These are phyloP conservation scores for Acrocalymma vagum DNA, from an alignment of 2,329 filamentous ascomycete genomes.

Conservation along the genomic window DNA sequence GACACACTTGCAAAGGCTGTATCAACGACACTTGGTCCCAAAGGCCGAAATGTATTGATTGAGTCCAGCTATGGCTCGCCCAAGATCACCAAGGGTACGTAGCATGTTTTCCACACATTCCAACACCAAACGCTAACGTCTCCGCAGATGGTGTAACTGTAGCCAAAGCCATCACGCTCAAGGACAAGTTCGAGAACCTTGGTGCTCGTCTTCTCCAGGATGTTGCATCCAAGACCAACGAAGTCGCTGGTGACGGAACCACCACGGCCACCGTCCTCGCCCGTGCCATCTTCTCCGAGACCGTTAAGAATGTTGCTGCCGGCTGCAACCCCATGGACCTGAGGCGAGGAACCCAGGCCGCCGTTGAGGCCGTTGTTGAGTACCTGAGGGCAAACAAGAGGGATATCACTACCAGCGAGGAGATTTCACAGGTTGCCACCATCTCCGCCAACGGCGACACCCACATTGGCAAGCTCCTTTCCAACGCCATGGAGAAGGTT, in stretches of 20 bases:
- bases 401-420: conserved; percentile 95
- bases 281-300: conserved; percentile 98
- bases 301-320: conserved; percentile 98
- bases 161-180: conserved; percentile 82
- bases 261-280: conserved; percentile 97
- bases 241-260: conserved; percentile 97
- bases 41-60: conserved; percentile 98
- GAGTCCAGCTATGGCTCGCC: conserved; percentile 98
- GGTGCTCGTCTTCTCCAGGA: conserved; percentile 96
- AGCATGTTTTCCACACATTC: neutral
- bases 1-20: conserved; percentile 97
- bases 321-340: conserved; percentile 99
- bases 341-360: conserved; percentile 94
- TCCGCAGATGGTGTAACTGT: conserved; percentile 61
- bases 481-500: conserved; percentile 99
- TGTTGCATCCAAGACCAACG: conserved; percentile 99
- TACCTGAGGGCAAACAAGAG: conserved; percentile 96
- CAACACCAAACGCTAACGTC: conserved; percentile 20
- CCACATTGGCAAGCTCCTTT: conserved; percentile 94
- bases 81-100: conserved; percentile 97
- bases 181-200: conserved; percentile 99
- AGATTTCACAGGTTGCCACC: conserved; percentile 97
- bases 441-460: conserved; percentile 97
- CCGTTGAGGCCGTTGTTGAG: conserved; percentile 92
- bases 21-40: conserved; percentile 93